phyloP scores from a whole-genome alignment of 495 filamentous ascomycete genomes.

The Hypoxylon subgilvum region DNA sequence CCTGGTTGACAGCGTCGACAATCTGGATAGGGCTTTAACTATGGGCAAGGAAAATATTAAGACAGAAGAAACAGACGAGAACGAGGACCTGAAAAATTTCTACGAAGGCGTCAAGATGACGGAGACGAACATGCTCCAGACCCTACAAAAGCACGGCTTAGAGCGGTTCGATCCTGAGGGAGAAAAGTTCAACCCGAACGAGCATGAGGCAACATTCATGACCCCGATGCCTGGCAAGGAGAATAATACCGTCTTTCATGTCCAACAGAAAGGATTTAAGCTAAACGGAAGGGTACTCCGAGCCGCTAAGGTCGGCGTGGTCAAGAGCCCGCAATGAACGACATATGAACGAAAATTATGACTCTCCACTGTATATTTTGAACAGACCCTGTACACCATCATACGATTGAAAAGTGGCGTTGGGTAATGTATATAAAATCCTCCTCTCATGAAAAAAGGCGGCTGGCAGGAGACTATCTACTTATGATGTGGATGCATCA shows the following conservation, averaged over 20 bases:
- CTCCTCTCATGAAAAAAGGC: slow-evolving; percentile 57
- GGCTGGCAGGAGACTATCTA: slow-evolving; percentile 27
- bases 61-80: slow-evolving; percentile 57
- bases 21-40: slow-evolving; percentile 90
- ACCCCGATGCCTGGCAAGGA: slow-evolving; percentile 81
- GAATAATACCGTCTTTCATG: slow-evolving; percentile 86
- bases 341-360: slow-evolving; percentile 10
- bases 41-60: slow-evolving; percentile 76
- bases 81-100: slow-evolving; percentile 76
- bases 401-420: slow-evolving; percentile 39
- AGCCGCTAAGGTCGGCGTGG: slow-evolving; percentile 94
- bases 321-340: slow-evolving; percentile 62
- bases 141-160: slow-evolving; percentile 90
- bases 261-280: slow-evolving; percentile 92
- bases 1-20: slow-evolving; percentile 92
- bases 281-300: slow-evolving; percentile 89
- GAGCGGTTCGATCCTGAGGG: slow-evolving; percentile 82
- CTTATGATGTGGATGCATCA: slow-evolving; percentile 30
- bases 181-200: slow-evolving; percentile 90
- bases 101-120: slow-evolving; percentile 94
- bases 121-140: slow-evolving; percentile 82
- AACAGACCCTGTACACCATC: slow-evolving; percentile 35
- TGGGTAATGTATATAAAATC: slow-evolving; percentile 53
- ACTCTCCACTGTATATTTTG: slow-evolving; percentile 31
- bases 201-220: slow-evolving; percentile 96